A percentile compares a stretch with the other conserved stretches of the same genome.
Evolutionary conservation across 2,329 filamentous ascomycete genomes (phyloP).

Genomic region (Aspergillus fumigatus): DNA sequence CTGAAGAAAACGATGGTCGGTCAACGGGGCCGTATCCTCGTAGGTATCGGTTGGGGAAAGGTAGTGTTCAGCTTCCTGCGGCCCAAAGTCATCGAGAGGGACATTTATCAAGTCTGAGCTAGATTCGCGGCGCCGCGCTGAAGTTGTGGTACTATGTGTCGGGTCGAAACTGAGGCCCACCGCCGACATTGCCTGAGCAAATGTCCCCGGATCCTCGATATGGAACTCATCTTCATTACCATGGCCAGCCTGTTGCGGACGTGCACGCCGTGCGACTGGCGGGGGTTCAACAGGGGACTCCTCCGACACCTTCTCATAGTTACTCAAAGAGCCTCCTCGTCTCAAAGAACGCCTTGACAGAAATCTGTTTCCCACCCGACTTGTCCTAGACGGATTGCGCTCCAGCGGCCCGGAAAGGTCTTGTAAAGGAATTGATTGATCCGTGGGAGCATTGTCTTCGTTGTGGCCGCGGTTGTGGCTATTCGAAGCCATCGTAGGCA

Average conservation of each 20-base stretch:
- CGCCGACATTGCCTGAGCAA: conserved; percentile 40
- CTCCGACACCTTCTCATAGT: conserved; percentile 52
- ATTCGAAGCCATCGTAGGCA: conserved; percentile 40
- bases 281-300: conserved; percentile 42
- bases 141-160: conserved; percentile 16
- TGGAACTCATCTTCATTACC: conserved; percentile 26
- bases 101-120: conserved; percentile 27
- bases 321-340: conserved; percentile 36
- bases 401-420: conserved; percentile 48
- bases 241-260: conserved; percentile 12
- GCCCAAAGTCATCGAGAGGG: conserved; percentile 24
- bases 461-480: conserved; percentile 28
- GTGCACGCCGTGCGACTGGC: conserved; percentile 18
- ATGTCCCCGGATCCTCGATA: conserved; percentile 35
- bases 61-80: conserved; percentile 49
- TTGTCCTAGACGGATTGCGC: conserved; percentile 25
- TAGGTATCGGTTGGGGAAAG: conserved; percentile 49
- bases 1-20: conserved; percentile 52
- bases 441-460: conserved; percentile 21
- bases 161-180: conserved; percentile 39
- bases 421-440: conserved; percentile 65
- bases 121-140: conserved; percentile 18
- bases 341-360: conserved; percentile 39
- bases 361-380: conserved; percentile 40
- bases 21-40: conserved; percentile 57